Evolutionary conservation across 139 green algal species (phyloP).

Genomic region (Chlamydomonas incerta): DNA sequence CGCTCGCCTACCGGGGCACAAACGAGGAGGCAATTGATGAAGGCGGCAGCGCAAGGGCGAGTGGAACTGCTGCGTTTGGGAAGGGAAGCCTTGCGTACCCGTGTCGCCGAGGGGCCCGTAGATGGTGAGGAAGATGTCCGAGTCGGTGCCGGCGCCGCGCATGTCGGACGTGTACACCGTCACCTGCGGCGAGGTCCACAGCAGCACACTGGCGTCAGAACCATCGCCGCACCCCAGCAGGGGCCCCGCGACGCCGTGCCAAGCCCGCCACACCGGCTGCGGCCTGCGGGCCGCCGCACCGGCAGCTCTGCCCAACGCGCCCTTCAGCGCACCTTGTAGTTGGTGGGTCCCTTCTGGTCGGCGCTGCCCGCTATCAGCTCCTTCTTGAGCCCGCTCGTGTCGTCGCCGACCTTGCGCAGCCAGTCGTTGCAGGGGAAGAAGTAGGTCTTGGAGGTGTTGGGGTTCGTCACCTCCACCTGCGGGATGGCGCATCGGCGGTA

Average conservation of each 20-base stretch:
- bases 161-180: constrained; percentile 58
- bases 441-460: constrained; percentile 44
- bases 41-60: too few species aligned
- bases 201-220: too few species aligned
- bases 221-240: too few species aligned
- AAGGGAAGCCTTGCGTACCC: too few species aligned
- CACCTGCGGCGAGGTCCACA: not conserved
- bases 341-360: constrained; percentile 51
- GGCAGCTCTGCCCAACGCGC: too few species aligned
- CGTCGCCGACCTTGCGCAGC: constrained; percentile 55
- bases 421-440: constrained; percentile 65
- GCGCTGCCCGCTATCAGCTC: constrained; percentile 48
- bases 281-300: too few species aligned
- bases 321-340: constrained; percentile 63
- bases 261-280: too few species aligned
- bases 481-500: not conserved
- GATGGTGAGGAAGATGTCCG: constrained; percentile 62
- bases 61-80: too few species aligned
- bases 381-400: constrained; percentile 45
- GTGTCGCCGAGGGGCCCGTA: constrained; percentile 55
- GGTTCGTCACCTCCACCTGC: constrained; percentile 59
- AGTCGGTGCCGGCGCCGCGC: constrained; percentile 68
- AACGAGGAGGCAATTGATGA: too few species aligned
- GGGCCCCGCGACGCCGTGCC: too few species aligned
- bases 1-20: constrained; percentile 31